Evolutionary conservation across 2,329 filamentous ascomycete genomes (phyloP), one percentile per base, ranked within the genome.

Genomic region (Stemphylium vesicarium): DNA sequence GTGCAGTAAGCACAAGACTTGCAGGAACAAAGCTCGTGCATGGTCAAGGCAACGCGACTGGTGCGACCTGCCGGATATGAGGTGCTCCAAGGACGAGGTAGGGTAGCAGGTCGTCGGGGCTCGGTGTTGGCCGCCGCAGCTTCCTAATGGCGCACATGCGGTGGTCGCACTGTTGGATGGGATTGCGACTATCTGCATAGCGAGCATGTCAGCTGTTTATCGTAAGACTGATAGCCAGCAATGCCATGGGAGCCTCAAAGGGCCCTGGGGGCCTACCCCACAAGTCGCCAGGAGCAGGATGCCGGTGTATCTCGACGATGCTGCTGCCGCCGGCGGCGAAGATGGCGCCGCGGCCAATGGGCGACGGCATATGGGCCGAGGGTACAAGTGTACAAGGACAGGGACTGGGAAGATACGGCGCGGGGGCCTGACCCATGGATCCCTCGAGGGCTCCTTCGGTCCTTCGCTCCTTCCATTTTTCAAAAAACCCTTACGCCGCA

Each of bases 241-340:
- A 10, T 36, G 13, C 33, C 33, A 29, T 29, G 26, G 9, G 4
- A 10, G 26, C 33, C 33, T 16, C 33, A 36, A n/a, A 36, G 13
- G 33, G 13, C 8, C 8, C 24, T 26, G 10, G 9, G 2, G 26
- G 26, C 26, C 9, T 29, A 29, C 26, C 26, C 26, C 26, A 36
- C 33, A 16, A 36, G 33, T 15, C 3, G 6, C 33, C n/a, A 15
- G 33, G 33, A 29, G 39, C 2, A 22, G 13, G 10, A 16, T 29
- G 13, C 24, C 24, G 24, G 20, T 44, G 41, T 15, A 12, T n/a
- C 18, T 15, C 16, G 9, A n/a, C 16, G 16, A 18, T 16, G 32
- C 42, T 16, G 32, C 42, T 16, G 42, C 32, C 42, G 42, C 42
- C 42, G 42, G 16, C 42, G 32, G 42, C 42, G 42, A 45, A 13